phyloP scores from a whole-genome alignment of 352 stramenopile genomes.

The Phytophthora melonis region DNA sequence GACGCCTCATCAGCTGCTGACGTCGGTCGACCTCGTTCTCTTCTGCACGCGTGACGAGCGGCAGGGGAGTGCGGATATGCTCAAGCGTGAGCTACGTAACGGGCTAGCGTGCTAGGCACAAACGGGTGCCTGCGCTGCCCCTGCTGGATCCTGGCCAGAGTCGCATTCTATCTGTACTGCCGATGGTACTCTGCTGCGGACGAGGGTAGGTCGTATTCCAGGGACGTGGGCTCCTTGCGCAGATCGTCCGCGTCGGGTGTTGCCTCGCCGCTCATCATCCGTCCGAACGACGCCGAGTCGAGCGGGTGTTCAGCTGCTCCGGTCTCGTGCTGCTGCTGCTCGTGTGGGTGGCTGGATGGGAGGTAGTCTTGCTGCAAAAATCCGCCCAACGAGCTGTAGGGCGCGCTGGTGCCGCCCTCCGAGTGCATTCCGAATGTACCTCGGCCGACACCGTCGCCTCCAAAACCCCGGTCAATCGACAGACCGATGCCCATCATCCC shows the following conservation, averaged over 20 bases:
- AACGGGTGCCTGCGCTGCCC: conserved; percentile 17
- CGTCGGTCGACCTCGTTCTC: conserved; percentile 15
- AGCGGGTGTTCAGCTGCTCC: conserved; percentile 49
- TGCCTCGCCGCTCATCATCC: conserved; percentile 50
- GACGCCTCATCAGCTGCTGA: conserved; percentile 12
- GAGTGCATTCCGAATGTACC: conserved; percentile 47
- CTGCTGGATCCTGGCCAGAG: conserved; percentile 18
- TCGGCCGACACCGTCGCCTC: conserved; percentile 29
- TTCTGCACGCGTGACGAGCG: conserved; percentile 11
- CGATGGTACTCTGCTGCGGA: conserved; percentile 51
- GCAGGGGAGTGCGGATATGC: conserved; percentile 22
- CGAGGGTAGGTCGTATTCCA: conserved; percentile 50
- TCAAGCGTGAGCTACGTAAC: conserved; percentile 25
- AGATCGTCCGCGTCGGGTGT: conserved; percentile 31
- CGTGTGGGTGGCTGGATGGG: conserved; percentile 44
- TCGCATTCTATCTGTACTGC: conserved; percentile 51
- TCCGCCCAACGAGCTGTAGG: conserved; percentile 68
- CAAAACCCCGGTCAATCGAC: conserved; percentile 47
- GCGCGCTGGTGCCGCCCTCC: conserved; percentile 25
- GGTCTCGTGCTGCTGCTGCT: conserved; percentile 39
- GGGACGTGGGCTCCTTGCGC: conserved; percentile 32
- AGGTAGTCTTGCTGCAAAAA: conserved; percentile 72
- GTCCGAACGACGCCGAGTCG: conserved; percentile 49
- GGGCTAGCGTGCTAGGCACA: conserved; percentile 21
- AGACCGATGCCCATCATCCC: conserved; percentile 59